These are phyloP conservation scores for Suillus americanus DNA, from an alignment of 768 basidiomycete genomes.

Conservation along the genomic window DNA sequence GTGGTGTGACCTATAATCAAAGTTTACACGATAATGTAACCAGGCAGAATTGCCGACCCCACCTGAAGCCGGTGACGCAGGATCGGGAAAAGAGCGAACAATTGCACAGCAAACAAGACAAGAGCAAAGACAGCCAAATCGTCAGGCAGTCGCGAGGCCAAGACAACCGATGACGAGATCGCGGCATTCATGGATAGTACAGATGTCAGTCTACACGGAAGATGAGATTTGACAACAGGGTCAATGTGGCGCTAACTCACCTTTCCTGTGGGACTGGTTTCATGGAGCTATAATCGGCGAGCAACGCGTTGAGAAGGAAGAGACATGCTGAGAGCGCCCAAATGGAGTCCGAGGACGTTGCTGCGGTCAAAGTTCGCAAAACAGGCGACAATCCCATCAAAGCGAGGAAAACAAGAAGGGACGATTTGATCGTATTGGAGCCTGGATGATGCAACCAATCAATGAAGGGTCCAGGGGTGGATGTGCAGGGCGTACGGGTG, in stretches of 20 bases:
- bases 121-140: constrained; percentile 89
- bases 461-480: constrained; percentile 6
- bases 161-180: constrained; percentile 88
- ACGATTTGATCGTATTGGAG: constrained; percentile 74
- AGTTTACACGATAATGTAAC: constrained; percentile 13
- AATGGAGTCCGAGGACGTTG: constrained; percentile 95
- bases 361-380: constrained; percentile 86
- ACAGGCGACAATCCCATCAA: constrained; percentile 91
- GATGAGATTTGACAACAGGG: constrained; percentile 23
- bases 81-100: constrained; percentile 83
- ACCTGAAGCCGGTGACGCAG: constrained; percentile 75
- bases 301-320: constrained; percentile 76
- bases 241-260: constrained; percentile 37
- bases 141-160: constrained; percentile 84
- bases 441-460: constrained; percentile 39
- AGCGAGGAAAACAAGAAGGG: constrained; percentile 83
- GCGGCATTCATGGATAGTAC: constrained; percentile 90
- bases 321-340: constrained; percentile 91
- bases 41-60: constrained; percentile 18
- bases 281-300: constrained; percentile 77
- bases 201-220: constrained; percentile 62
- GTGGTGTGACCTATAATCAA: constrained; percentile 45
- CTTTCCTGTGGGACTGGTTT: constrained; percentile 54
- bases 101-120: constrained; percentile 77
- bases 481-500: constrained; percentile 24